Evolutionary conservation across 352 stramenopile species (phyloP), one percentile per base, ranked within the genome.

Genomic region (Peronospora belbahrii): DNA sequence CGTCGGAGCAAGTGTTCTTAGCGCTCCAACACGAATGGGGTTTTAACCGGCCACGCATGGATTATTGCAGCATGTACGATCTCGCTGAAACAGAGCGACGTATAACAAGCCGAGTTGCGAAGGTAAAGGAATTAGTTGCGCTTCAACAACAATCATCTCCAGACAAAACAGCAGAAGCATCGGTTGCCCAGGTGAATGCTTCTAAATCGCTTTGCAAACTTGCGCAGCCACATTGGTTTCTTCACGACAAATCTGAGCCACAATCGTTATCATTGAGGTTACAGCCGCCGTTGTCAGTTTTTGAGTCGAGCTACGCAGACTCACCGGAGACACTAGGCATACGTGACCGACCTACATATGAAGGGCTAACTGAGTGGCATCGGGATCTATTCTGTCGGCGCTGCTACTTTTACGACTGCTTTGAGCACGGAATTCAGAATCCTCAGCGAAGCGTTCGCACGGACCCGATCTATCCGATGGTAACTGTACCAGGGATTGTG

Each of bases 371-470:
- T 32, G 82, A 95, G 50, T 84, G 70, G 43, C 91, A 90, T 60
- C 72, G 80, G 0, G 70, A 89, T 45, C 42, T 97, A 2, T 95
- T 96, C 49, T 97, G 90, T 52, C 67, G 83, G 2, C 69, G 81
- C 2, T 97, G 90, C 59, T 96, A 85, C 50, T 73, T 54, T 0
- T 97, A 96, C 64, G 85, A 96, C 57, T 97, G 90, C 44, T 69
- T 78, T 35, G 56, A 94, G 25, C 90, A 97, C 53, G 86, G 86
- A 1, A 91, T 85, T 33, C 48, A 85, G 39, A 68, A 85, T 30
- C 75, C 78, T 2, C 62, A 64, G 17, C 75, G 74, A 13, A 53
- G 42, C 8, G 28, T 52, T 42, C 70, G 78, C 2, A 62, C 50
- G 1, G 74, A 88, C 52, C 78, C 78, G 0, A 42, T 84, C 20